Conservation (phyloP, 1,284 basidiomycete genomes). For the Tylopilus orsonianus region DNA sequence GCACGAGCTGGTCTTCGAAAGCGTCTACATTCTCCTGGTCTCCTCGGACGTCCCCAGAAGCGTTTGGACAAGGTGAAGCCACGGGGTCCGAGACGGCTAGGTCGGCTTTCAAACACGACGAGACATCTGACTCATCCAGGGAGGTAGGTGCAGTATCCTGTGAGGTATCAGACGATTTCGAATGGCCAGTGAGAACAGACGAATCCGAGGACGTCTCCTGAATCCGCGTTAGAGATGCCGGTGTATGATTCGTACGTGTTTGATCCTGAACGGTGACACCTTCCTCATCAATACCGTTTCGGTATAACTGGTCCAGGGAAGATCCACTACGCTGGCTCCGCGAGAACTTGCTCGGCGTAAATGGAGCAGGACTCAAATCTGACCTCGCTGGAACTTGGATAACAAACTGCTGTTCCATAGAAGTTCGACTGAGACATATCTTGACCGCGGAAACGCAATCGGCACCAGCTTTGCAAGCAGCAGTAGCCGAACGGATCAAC, state of each 20-base stretch:
- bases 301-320: slow-evolving; percentile 35
- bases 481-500: slow-evolving; percentile 81
- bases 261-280: slow-evolving; percentile 56
- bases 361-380: slow-evolving; percentile 43
- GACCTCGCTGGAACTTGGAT: slow-evolving; percentile 56
- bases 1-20: slow-evolving; percentile 56
- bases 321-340: slow-evolving; percentile 35
- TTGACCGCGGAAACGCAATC: slow-evolving; percentile 86
- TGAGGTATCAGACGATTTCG: slow-evolving; percentile 44
- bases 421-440: slow-evolving; percentile 65
- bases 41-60: slow-evolving; percentile 48
- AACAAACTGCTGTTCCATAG: slow-evolving; percentile 61
- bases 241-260: slow-evolving; percentile 28
- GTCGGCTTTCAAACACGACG: slow-evolving; percentile 25
- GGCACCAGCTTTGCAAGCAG: slow-evolving; percentile 83
- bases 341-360: slow-evolving; percentile 48
- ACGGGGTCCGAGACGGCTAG: slow-evolving; percentile 5
- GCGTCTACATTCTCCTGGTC: slow-evolving; percentile 34
- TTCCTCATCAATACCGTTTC: slow-evolving; percentile 43
- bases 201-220: slow-evolving; percentile 35
- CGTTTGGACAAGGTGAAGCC: slow-evolving; percentile 42
- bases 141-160: slow-evolving; percentile 49
- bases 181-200: slow-evolving; percentile 34
- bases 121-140: slow-evolving; percentile 41
- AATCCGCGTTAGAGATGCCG: slow-evolving; percentile 22